These are phyloP conservation scores for Verruconis gallopava DNA, from an alignment of 2,329 filamentous ascomycete genomes.

Conservation along the genomic window DNA sequence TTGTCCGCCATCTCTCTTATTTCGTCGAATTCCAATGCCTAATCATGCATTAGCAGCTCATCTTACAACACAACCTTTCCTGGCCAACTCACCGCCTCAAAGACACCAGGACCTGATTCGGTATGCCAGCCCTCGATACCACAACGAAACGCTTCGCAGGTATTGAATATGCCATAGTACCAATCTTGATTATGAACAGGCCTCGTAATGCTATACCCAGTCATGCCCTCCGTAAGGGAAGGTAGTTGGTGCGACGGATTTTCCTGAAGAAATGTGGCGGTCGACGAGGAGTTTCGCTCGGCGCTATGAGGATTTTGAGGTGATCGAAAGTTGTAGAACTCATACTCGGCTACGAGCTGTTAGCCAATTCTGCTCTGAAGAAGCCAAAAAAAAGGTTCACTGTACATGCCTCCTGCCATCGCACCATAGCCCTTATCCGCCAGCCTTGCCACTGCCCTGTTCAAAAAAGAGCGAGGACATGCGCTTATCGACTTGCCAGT, in stretches of 20 bases:
- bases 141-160: slow-evolving; percentile 64
- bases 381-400: background rate
- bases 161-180: slow-evolving; percentile 77
- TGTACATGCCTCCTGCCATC: slow-evolving; percentile 68
- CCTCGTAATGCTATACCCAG: slow-evolving; percentile 80
- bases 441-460: slow-evolving; percentile 53
- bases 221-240: slow-evolving; percentile 83
- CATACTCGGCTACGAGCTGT: slow-evolving; percentile 63
- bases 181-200: slow-evolving; percentile 86
- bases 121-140: slow-evolving; percentile 93
- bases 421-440: slow-evolving; percentile 59
- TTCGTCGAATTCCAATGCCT: slow-evolving; percentile 78
- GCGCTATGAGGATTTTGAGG: slow-evolving; percentile 39
- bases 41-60: background rate
- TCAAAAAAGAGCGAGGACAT: slow-evolving; percentile 67
- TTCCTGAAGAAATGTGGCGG: slow-evolving; percentile 58
- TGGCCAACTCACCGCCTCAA: slow-evolving; percentile 56
- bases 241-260: slow-evolving; percentile 65
- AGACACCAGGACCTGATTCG: slow-evolving; percentile 85
- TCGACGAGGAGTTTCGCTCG: slow-evolving; percentile 51
- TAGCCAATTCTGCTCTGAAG: slow-evolving; percentile 12
- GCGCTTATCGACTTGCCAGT: slow-evolving; percentile 57
- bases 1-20: slow-evolving; percentile 83
- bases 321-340: slow-evolving; percentile 82
- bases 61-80: background rate